Evolutionary conservation across 176 grass and related monocot species (phyloP), one percentile per base, ranked within the genome.

Genomic region (Typha latifolia): DNA sequence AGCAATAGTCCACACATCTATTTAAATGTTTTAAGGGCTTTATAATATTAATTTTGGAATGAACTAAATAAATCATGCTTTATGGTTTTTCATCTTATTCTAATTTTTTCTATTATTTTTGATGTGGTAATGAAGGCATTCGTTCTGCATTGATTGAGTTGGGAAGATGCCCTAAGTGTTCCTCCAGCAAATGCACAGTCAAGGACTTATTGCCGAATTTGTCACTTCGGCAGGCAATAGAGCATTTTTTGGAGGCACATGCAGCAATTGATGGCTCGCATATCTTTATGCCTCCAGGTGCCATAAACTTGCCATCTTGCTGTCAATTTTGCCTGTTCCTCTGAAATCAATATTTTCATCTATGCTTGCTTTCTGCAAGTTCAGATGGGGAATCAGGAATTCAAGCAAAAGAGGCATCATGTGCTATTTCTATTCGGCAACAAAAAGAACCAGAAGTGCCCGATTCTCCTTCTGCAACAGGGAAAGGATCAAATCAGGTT

Each of bases 181-280:
- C 76, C 61, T 84, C 82, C 48, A 23, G 65, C 7, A 84, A 65
- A 65, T 84, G 76, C 71, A 65, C 65, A 49, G 29, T 75, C 66
- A 48, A 74, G 24, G 82, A 84, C 52, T 69, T 84, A 5, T 79
- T 84, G 51, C 82, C 82, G 70, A 84, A 84, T 79, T 73, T 84
- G 34, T 84, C 82, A 70, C 64, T 84, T 47, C 62, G 76, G 71
- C 76, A 84, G 77, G 82, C 82, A 14, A 84, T 84, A 23, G 66
- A 84, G 51, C 75, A 78, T 66, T 84, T 84, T 61, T 67, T 84
- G 32, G 81, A 83, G 69, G 70, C 74, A 63, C 69, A 74, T 47
- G 63, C 50, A 63, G 70, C 74, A 48, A 73, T 69, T 74, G 75
- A 66, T 32, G 69, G 62, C 48, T 68, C 74, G 63, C 76, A 84